Evolutionary conservation across 129 eudicot species (phyloP), one percentile per base, ranked within the genome.

Genomic region (Logfia minima): DNA sequence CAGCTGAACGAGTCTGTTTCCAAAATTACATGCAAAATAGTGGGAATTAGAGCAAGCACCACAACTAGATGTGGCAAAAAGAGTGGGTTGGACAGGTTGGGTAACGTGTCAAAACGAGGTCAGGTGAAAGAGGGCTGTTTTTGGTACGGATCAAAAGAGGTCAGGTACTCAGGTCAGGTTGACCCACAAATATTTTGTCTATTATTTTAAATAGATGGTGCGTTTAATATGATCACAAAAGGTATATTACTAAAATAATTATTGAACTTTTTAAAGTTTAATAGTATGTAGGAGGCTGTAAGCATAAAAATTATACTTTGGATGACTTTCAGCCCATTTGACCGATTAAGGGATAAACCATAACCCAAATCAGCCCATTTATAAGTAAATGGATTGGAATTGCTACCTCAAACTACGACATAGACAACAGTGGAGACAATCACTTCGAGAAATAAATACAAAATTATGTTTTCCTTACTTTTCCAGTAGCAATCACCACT

Each of bases 401-500:
- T 71, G 75, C 45, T 37, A 29, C 31, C 48, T 5, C 28, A 23
- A 34, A 32, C 51, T 34, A 45, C 26, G 9, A 18, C 72, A 71
- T 23, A 75, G 24, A 48, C 35, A 71, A 84, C 23, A 70, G 74
- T 4, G 2, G 9, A 72, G 14, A 73, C 6, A 26, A 14, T 26
- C 8, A 48, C 74, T 60, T 6, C 8, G 5, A 73, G 13, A 81
- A 58, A 22, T 48, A 29, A 17, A 8, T 23, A 45, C 6, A 59
- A 78, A 77, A 55, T 41, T 58, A 2, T 6, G 1, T 28, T 56
- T 48, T 74, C 48, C 92, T 87, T 87, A 94, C 98, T 84, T 94
- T 94, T 80, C 98, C 98, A 19, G 98, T 90, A 55, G 98, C 97
- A 75, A 94, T 91, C 18, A 94, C 93, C 64, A 94, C 89, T 83